phyloP scores from a whole-genome alignment of 768 basidiomycete genomes.

The Amanita phalloides region DNA sequence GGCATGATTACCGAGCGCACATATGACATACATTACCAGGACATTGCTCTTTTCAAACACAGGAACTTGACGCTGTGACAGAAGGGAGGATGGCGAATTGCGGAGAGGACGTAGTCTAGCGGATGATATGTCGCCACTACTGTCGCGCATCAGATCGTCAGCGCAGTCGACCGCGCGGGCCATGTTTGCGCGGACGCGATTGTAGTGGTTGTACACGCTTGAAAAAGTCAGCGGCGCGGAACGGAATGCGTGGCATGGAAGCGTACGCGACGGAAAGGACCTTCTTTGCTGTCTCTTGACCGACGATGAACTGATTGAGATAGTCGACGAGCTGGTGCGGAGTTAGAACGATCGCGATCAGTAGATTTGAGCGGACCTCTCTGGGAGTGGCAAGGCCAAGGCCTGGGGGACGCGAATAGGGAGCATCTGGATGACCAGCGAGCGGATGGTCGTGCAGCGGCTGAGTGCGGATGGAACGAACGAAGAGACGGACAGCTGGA shows the following conservation, averaged over 20 bases:
- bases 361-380: constrained; percentile 22
- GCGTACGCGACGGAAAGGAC: constrained; percentile 89
- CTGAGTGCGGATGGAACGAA: constrained; percentile 44
- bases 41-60: constrained; percentile 95
- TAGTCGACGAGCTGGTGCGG: constrained; percentile 62
- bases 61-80: constrained; percentile 36
- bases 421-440: constrained; percentile 19
- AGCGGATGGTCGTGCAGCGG: constrained; percentile 33
- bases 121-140: constrained; percentile 27
- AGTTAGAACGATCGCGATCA: not conserved
- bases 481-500: constrained; percentile 6
- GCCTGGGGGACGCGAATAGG: constrained; percentile 30
- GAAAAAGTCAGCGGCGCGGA: not conserved
- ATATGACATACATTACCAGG: constrained; percentile 64
- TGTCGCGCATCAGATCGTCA: constrained; percentile 5
- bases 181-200: constrained; percentile 69
- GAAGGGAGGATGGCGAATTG: constrained; percentile 22
- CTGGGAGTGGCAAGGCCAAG: constrained; percentile 48
- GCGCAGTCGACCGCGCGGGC: constrained; percentile 28
- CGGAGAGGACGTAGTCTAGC: constrained; percentile 57
- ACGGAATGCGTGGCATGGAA: not conserved
- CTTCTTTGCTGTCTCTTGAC: constrained; percentile 90
- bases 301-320: constrained; percentile 82
- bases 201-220: constrained; percentile 94
- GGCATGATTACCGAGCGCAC: not conserved